These are phyloP conservation scores for Isochrysis galbana DNA, from an alignment of 78 protist genomes.

Conservation along the genomic window DNA sequence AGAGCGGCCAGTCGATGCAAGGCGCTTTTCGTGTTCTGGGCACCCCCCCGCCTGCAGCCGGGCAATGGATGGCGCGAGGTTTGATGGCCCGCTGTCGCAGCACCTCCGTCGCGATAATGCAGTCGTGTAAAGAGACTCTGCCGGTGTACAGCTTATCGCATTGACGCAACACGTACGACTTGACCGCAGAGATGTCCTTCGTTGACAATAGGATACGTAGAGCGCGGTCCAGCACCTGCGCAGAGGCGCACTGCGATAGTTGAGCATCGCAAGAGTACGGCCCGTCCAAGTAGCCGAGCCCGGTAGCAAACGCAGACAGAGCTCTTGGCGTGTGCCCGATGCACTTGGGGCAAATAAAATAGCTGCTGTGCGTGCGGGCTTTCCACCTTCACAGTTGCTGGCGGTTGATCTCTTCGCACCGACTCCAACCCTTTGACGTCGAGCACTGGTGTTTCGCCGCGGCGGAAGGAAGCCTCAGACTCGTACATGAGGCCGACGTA, in stretches of 20 bases:
- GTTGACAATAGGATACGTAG: conserved; percentile 68
- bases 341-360: too few relatives aligned
- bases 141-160: conserved; percentile 61
- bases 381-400: conserved; percentile 49
- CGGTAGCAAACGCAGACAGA: too few relatives aligned
- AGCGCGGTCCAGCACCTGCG: background rate
- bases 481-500: conserved; percentile 49
- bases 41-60: too few relatives aligned
- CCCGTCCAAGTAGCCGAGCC: too few relatives aligned
- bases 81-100: too few relatives aligned
- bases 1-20: too few relatives aligned
- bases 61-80: too few relatives aligned
- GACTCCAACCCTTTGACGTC: conserved; percentile 97
- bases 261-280: too few relatives aligned
- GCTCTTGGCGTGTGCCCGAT: too few relatives aligned
- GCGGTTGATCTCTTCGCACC: conserved; percentile 88
- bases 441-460: background rate
- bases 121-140: conserved; percentile 59
- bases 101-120: conserved; percentile 84
- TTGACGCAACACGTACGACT: conserved; percentile 62
- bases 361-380: too few relatives aligned
- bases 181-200: conserved; percentile 72
- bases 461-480: background rate
- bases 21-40: too few relatives aligned
- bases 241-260: too few relatives aligned